Conservation (phyloP, 768 basidiomycete species). For the Tricholoma saponaceum region DNA sequence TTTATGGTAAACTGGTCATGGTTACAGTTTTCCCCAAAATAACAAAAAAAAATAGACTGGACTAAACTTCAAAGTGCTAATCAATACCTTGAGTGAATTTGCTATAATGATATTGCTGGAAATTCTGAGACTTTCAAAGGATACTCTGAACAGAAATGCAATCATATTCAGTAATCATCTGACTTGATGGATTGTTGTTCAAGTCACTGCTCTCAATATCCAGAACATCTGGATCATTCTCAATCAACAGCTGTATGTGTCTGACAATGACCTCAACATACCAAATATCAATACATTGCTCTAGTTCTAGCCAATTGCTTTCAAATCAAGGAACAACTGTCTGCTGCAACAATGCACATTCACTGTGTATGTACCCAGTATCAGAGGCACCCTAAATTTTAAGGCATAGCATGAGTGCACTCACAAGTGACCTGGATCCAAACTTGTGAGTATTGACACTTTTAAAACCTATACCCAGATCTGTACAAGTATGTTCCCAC, state of each 20-base stretch:
- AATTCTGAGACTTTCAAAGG: no score
- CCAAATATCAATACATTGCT: neutral
- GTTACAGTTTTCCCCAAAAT: no score
- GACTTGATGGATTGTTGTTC: no score
- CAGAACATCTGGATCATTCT: neutral
- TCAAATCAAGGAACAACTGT: neutral
- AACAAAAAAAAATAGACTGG: no score
- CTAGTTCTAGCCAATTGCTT: neutral
- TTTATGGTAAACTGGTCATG: no score
- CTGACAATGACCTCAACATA: neutral
- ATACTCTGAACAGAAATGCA: no score
- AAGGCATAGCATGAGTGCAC: conserved; percentile 1
- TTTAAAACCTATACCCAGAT: neutral
- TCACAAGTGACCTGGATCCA: neutral
- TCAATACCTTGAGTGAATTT: no score
- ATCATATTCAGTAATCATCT: no score
- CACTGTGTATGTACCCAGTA: neutral
- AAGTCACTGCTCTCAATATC: neutral
- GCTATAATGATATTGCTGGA: no score
- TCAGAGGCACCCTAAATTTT: neutral
- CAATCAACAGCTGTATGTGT: neutral
- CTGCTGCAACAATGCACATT: neutral
- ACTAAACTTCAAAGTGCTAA: no score
- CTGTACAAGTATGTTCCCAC: neutral
- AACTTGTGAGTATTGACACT: neutral